Percentiles rank a stretch among this genome's conserved stretches.
Evolutionary conservation across 192 early-diverging fungal genomes (phyloP).

Genomic region (Chytriomyces confervae): DNA sequence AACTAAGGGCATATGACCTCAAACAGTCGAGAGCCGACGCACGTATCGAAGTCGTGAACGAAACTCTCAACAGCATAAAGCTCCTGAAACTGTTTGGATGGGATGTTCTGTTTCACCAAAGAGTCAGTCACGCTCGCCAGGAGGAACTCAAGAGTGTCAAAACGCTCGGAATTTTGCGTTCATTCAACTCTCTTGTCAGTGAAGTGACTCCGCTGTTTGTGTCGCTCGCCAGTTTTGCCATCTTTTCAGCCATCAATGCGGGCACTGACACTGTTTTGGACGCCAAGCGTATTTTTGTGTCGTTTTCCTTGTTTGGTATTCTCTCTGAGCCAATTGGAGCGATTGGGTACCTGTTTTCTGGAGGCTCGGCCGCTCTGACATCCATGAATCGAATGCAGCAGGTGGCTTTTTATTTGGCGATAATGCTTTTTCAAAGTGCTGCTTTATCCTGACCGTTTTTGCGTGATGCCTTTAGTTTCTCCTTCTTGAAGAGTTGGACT

Average conservation of each 20-base stretch:
- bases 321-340: constrained; percentile 20
- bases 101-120: constrained; percentile 26
- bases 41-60: constrained; percentile 36
- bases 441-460: constrained; percentile 1
- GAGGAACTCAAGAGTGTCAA: constrained; percentile 30
- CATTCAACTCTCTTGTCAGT: constrained; percentile 7
- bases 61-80: constrained; percentile 27
- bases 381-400: constrained; percentile 26
- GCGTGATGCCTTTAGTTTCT: constrained; percentile 12
- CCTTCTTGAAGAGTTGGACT: constrained; percentile 30
- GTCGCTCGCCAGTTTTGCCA: constrained; percentile 31
- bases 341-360: constrained; percentile 19
- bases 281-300: constrained; percentile 36
- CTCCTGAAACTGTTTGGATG: constrained; percentile 39
- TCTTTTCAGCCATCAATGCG: constrained; percentile 12
- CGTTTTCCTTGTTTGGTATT: constrained; percentile 31
- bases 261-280: constrained; percentile 7
- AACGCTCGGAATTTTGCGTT: constrained; percentile 29
- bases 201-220: constrained; percentile 36
- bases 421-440: not conserved
- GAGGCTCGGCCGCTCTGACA: constrained; percentile 16
- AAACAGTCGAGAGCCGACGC: constrained; percentile 30
- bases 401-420: not conserved
- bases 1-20: not conserved
- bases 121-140: constrained; percentile 17